Base-by-base conservation (phyloP, 148 eudicot genomes). In the Silene uniflora region DNA sequence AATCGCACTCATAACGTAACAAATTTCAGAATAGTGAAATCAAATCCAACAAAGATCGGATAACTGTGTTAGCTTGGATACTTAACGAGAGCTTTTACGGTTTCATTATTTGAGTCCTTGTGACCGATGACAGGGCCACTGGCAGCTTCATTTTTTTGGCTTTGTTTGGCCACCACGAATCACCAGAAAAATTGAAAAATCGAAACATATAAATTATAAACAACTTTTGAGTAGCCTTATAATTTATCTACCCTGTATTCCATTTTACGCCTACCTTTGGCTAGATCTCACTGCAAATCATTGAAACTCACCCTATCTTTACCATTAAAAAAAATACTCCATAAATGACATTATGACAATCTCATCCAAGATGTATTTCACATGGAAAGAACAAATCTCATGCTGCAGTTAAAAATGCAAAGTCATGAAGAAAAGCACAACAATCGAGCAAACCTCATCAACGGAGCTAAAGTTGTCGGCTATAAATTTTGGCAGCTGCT, bases 401-500 rank as follows among this genome's bases (percentile, higher is more conserved):
- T 39, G 23, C 42, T 14, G 1, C 6, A 18, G 13, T 22, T 16
- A 52, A 24, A 58, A 65, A 25, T 49, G 39, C 69, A 42, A 9
- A 76, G 65, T 55, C 19, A 32, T 22, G 25, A 17, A 52, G 7
- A 27, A 21, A 18, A 10, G 12, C 29, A 62, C 16, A 46, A 1
- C 10, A 71, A 56, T 59, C 46, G 74, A 17, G 70, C 69, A 62
- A 79, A 92, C 97, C 97, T 92, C 86, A 32, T 92, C 97, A 54
- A 90, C 32, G 22, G 97, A 87, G 77, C 67, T 86, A 81, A 83
- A 92, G 85, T 91, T 89, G 81, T 91, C 94, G 44, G 94, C 88
- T 71, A 92, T 92, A 73, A 64, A 85, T 22, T 81, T 63, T 17
- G 80, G 69, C 64, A 84, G 85, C 62, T 82, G 77, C 32, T 77